phyloP scores from a whole-genome alignment of 305 asterid species.

The Fraxinus paxiana region DNA sequence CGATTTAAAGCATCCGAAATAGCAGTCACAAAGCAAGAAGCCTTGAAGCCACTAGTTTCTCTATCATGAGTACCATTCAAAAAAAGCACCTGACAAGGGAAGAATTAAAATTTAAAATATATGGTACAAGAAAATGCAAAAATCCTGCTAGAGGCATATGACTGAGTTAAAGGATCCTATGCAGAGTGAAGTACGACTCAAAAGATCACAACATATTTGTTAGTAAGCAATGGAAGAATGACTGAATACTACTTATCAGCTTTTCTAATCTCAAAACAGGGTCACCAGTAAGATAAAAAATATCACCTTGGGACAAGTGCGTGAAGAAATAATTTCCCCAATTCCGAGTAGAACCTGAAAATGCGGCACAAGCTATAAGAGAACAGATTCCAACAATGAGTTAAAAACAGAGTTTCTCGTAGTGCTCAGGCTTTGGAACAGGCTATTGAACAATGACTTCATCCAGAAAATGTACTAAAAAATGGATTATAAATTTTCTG shows the following conservation, averaged over 20 bases:
- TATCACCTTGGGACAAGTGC: slow-evolving; percentile 80
- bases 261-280: not conserved
- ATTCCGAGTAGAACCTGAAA: slow-evolving; percentile 79
- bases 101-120: slow-evolving; percentile 15
- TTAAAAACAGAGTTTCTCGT: not conserved
- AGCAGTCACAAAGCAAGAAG: slow-evolving; percentile 79
- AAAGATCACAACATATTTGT: not conserved
- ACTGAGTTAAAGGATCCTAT: slow-evolving; percentile 3
- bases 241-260: slow-evolving; percentile 12
- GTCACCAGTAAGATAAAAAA: not conserved
- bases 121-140: not conserved
- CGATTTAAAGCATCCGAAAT: slow-evolving; percentile 76
- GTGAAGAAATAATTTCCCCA: slow-evolving; percentile 73
- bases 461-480: not conserved
- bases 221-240: not conserved
- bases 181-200: slow-evolving; percentile 3
- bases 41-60: slow-evolving; percentile 71
- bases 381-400: not conserved
- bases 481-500: not conserved
- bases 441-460: not conserved
- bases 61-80: slow-evolving; percentile 84
- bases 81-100: slow-evolving; percentile 58
- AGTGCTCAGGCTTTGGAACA: not conserved
- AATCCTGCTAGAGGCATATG: not conserved
- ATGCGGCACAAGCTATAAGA: slow-evolving; percentile 23